phyloP scores from a whole-genome alignment of 2,329 filamentous ascomycete genomes.

The Phialophora tarda region DNA sequence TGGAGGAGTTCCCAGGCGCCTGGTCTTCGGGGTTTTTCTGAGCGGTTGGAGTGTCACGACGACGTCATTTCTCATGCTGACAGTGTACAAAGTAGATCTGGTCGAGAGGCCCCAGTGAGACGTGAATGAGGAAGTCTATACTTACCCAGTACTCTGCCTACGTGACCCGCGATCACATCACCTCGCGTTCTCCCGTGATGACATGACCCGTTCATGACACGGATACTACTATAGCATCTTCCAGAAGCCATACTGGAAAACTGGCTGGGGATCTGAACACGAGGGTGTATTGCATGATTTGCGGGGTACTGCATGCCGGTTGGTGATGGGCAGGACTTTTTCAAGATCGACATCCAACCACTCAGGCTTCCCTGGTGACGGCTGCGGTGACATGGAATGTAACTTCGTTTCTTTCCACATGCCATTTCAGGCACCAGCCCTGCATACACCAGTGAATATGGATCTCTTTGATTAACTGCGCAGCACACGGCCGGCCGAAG shows the following conservation, averaged over 20 bases:
- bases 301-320: slow-evolving; percentile 15
- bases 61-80: slow-evolving; percentile 3
- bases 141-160: neutral
- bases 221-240: neutral
- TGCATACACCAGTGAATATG: neutral
- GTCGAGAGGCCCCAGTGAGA: neutral
- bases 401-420: slow-evolving; percentile 20
- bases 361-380: neutral
- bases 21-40: neutral
- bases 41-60: neutral
- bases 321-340: slow-evolving; percentile 3
- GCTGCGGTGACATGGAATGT: slow-evolving; percentile 15
- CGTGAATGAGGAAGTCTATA: neutral
- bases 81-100: neutral
- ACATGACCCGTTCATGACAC: neutral
- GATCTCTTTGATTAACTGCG: slow-evolving; percentile 5
- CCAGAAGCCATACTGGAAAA: neutral
- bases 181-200: neutral
- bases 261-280: slow-evolving; percentile 1
- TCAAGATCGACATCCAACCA: slow-evolving; percentile 5
- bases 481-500: slow-evolving; percentile 14
- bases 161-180: neutral
- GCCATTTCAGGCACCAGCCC: slow-evolving; percentile 13
- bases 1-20: neutral
- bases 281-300: slow-evolving; percentile 12